Base-by-base conservation (phyloP, 208 protist genomes). In the Wallacemonas rigidus region DNA sequence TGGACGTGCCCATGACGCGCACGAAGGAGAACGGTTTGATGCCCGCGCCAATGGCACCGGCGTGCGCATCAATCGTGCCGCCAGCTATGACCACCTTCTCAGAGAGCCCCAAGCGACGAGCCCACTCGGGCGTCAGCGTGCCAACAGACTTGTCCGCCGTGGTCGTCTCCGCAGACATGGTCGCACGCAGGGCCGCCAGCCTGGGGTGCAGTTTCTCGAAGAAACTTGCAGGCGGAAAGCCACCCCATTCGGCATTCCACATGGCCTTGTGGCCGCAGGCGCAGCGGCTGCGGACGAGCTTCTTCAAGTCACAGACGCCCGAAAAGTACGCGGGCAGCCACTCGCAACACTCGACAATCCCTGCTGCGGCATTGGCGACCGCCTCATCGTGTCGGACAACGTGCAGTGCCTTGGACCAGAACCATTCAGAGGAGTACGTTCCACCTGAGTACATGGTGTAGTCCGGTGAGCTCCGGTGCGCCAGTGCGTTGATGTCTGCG, bases 1-100 rank as follows among this genome's bases (percentile, higher is more conserved):
- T 90, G 40, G 82, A 88, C 5, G 80, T 90, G n/a, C 85, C 82
- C 85, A 87, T 90, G 3, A 90, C 77, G 38, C 85, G 85, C 36
- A 84, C 76, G 64, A 88, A 80, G 15, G 80, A 69, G 73, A 77
- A 76, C 12, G 77, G 72, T 47, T 77, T 78, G 40, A 86, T 83
- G 65, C 80, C 79, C 8, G 81, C 85, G 17, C 85, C 85, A 40
- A 90, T 75, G 35, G 81, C 85, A n/a, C 81, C 85, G 26, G 80
- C 71, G 71, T 85, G 81, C 14, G 79, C 82, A 71, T 90, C 85
- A 58, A 87, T 90, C 26, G 74, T 82, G 39, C 85, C 85, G 50
- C 85, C 81, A 2, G 80, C 79, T 4, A 90, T 77, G 48, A 85
- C 79, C 15, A 90, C 85, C 1, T 1, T 69, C 47, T 61, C 38